phyloP scores from a whole-genome alignment of 306 rosid genomes.

The Cucurbita maxima region DNA sequence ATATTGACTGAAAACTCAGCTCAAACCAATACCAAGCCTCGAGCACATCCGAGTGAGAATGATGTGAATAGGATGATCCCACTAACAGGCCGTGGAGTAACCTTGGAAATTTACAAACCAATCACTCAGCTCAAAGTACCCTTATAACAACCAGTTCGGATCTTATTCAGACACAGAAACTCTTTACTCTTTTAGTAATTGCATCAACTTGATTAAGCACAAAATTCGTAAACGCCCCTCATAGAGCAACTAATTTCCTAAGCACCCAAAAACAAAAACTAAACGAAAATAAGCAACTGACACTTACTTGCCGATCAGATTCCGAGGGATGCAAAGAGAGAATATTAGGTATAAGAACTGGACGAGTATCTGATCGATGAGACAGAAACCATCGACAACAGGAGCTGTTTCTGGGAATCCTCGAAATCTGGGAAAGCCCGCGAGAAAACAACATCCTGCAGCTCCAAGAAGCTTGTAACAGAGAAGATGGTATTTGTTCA shows the following conservation, averaged over 20 bases:
- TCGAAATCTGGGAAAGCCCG: conserved; percentile 35
- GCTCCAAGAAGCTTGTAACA: background rate
- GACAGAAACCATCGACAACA: conserved; percentile 31
- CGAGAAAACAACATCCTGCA: conserved; percentile 36
- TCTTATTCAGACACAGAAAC: background rate
- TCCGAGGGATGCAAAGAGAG: conserved; percentile 10
- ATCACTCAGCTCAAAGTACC: background rate
- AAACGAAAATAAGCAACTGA: background rate
- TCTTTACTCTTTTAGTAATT: background rate
- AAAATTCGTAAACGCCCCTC: background rate
- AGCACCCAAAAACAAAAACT: background rate
- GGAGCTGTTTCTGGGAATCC: conserved; percentile 31
- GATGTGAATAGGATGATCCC: background rate
- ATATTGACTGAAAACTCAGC: background rate
- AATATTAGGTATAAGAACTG: conserved; percentile 1
- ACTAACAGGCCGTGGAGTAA: background rate
- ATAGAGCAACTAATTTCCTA: background rate
- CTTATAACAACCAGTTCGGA: background rate
- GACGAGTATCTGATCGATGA: conserved; percentile 18
- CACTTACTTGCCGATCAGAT: conserved; percentile 31
- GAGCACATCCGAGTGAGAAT: background rate
- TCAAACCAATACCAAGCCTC: background rate
- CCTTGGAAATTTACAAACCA: background rate
- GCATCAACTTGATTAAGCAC: background rate
- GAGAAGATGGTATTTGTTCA: background rate